phyloP scores from a whole-genome alignment of 257 asterid species.

The Apocynum venetum region DNA sequence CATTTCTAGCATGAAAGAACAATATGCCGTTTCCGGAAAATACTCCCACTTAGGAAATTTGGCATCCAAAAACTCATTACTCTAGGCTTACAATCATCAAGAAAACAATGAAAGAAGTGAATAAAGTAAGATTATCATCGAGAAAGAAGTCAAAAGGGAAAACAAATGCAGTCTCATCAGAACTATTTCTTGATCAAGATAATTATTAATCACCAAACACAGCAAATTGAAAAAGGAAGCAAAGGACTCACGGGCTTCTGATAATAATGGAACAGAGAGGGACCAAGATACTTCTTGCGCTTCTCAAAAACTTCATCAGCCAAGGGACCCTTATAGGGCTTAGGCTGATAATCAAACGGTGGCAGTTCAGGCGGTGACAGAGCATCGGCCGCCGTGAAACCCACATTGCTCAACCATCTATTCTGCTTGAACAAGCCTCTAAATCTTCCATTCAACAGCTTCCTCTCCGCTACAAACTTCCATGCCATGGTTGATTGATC shows the following conservation, averaged over 20 bases:
- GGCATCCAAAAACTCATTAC: neutral
- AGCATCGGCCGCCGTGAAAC: constrained; percentile 23
- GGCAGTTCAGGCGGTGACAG: constrained; percentile 63
- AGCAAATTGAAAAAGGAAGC: neutral
- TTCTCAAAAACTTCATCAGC: constrained; percentile 75
- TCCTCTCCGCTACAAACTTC: constrained; percentile 5
- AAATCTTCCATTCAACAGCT: neutral
- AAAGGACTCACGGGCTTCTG: constrained; percentile 68
- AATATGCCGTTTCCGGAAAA: neutral
- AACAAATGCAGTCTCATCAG: neutral
- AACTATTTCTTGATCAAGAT: neutral
- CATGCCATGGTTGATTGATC: neutral
- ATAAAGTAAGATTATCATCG: neutral
- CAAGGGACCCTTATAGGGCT: constrained; percentile 68
- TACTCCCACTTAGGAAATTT: neutral
- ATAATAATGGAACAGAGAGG: constrained; percentile 79
- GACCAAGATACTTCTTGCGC: constrained; percentile 73
- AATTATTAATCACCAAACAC: neutral
- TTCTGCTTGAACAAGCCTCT: neutral
- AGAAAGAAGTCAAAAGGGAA: neutral
- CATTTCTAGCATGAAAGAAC: neutral
- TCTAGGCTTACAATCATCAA: too few species aligned
- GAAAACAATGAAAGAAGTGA: neutral
- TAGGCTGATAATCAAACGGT: constrained; percentile 64
- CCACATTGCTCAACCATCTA: neutral